Base-by-base conservation (phyloP, 208 protist genomes). In the Crithidia brevicula region DNA sequence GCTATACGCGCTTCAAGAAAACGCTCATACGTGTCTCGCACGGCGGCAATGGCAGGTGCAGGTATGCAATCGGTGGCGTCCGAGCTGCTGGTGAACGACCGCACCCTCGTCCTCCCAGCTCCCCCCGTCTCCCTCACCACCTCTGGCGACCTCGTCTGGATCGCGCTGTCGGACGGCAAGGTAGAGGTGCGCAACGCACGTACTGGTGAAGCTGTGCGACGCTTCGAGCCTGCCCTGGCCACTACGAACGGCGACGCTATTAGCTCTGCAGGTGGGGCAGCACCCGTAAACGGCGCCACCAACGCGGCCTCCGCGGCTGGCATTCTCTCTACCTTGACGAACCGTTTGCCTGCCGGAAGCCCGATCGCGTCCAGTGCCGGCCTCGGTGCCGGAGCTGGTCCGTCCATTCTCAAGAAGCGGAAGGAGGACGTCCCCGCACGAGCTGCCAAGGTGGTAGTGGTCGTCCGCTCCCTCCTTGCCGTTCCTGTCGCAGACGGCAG, bases 151-250 rank as follows among this genome's bases (percentile, higher is more conserved):
- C 57, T 88, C 28, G 85, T 96, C 3, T 96, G 91, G 88, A 69
- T 94, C 36, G 72, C 78, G n/a, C 74, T 77, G 43, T 72, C 64
- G 0, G 82, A 86, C 42, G 86, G 81, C 51, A 77, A 80, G 18
- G 58, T 82, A 0, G 80, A 92, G 45, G 74, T 94, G 30, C 88
- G 81, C 46, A 93, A 94, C 64, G 77, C 77, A 15, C 80, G 86
- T 28, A 93, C 87, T 3, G 68, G 78, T 3, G 88, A 93, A 50
- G 58, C 86, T 8, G 77, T 92, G 47, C 57, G 78, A 27, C 63
- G 72, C 64, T 86, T 85, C 62, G 71, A 77, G 22, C 54, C 69
- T 7, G 60, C 68, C 30, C 7, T 28, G 7, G 57, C 43, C 3
- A 40, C 43, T 0, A 15, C 40, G 10, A 46, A n/a, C n/a, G n/a